Percentiles rank a stretch among this genome's conserved stretches.
phyloP scores from a whole-genome alignment of 331 rosid species.

The Rhamnella rubrinervis region DNA sequence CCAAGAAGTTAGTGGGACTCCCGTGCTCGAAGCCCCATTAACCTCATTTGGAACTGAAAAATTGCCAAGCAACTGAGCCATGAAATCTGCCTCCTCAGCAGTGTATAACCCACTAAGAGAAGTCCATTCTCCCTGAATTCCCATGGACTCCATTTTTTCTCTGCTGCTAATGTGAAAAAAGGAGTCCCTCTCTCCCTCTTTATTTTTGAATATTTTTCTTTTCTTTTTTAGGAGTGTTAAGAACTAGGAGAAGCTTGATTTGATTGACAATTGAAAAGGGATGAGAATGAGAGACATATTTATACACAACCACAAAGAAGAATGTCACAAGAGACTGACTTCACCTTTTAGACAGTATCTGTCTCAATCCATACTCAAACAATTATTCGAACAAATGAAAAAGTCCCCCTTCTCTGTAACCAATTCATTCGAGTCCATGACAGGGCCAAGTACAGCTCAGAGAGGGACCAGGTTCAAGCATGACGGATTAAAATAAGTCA shows the following conservation, averaged over 20 bases:
- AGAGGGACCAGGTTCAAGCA: slow-evolving; percentile 20
- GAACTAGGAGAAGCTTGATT: slow-evolving; percentile 20
- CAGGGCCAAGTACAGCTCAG: slow-evolving; percentile 27
- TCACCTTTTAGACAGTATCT: slow-evolving; percentile 18
- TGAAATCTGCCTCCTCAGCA: slow-evolving; percentile 69
- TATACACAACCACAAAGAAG: slow-evolving; percentile 33
- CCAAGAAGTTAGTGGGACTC: slow-evolving; percentile 44
- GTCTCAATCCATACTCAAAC: slow-evolving; percentile 23
- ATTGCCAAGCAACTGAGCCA: slow-evolving; percentile 56
- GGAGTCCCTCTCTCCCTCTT: neutral
- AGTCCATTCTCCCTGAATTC: slow-evolving; percentile 69
- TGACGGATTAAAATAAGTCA: slow-evolving; percentile 10
- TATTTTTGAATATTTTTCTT: neutral
- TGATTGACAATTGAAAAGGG: slow-evolving; percentile 19
- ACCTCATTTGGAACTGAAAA: slow-evolving; percentile 32
- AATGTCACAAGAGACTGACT: slow-evolving; percentile 30
- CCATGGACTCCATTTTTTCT: slow-evolving; percentile 51
- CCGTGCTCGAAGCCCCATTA: slow-evolving; percentile 30
- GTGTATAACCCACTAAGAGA: slow-evolving; percentile 61
- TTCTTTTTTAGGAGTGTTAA: slow-evolving; percentile 6
- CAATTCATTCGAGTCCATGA: slow-evolving; percentile 14
- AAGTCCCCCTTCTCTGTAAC: slow-evolving; percentile 15
- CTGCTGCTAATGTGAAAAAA: too few relatives aligned
- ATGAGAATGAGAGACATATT: slow-evolving; percentile 25
- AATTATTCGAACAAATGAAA: slow-evolving; percentile 13